Percentiles rank a stretch among this genome's conserved stretches.
Conservation (phyloP, 1,139 yeast species). For the Blastobotrys aristatus region DNA sequence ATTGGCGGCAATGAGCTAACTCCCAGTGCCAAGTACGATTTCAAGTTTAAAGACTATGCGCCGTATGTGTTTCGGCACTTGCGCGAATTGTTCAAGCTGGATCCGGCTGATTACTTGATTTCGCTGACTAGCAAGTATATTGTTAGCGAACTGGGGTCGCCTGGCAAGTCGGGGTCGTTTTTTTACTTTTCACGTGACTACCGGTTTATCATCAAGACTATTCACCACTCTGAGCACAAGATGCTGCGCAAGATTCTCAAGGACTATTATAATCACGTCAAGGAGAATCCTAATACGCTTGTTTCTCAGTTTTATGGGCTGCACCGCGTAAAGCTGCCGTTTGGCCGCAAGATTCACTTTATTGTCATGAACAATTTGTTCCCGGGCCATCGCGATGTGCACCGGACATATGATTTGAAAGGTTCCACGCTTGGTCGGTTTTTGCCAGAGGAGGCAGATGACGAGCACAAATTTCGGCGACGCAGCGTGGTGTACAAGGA, state of each 20-base stretch:
- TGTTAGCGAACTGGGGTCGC: constrained; percentile 87
- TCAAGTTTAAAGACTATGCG: constrained; percentile 92
- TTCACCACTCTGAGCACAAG: constrained; percentile 88
- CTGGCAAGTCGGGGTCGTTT: constrained; percentile 95
- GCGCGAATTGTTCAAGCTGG: constrained; percentile 73
- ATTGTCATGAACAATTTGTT: constrained; percentile 95
- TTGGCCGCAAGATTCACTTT: constrained; percentile 82
- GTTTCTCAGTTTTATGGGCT: constrained; percentile 92
- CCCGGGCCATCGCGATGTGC: constrained; percentile 90
- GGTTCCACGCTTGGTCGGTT: constrained; percentile 88
- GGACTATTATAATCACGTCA: constrained; percentile 77
- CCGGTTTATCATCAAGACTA: constrained; percentile 90
- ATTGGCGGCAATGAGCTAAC: constrained; percentile 84
- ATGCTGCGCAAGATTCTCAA: constrained; percentile 70
- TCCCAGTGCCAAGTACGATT: constrained; percentile 90
- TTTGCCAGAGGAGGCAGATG: constrained; percentile 22
- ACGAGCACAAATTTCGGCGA: constrained; percentile 16
- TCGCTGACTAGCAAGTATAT: constrained; percentile 91
- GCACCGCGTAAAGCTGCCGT: constrained; percentile 88
- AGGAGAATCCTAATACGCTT: constrained; percentile 79
- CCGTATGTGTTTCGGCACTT: constrained; percentile 92
- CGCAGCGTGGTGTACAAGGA: constrained; percentile 60
- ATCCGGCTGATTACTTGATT: constrained; percentile 92
- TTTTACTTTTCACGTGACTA: constrained; percentile 93
- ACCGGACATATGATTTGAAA: constrained; percentile 81